A percentile compares a stretch with the other conserved stretches of the same genome.
These are phyloP conservation scores for Trichosanthes truncata DNA, from an alignment of 306 rosid species.

Conservation along the genomic window DNA sequence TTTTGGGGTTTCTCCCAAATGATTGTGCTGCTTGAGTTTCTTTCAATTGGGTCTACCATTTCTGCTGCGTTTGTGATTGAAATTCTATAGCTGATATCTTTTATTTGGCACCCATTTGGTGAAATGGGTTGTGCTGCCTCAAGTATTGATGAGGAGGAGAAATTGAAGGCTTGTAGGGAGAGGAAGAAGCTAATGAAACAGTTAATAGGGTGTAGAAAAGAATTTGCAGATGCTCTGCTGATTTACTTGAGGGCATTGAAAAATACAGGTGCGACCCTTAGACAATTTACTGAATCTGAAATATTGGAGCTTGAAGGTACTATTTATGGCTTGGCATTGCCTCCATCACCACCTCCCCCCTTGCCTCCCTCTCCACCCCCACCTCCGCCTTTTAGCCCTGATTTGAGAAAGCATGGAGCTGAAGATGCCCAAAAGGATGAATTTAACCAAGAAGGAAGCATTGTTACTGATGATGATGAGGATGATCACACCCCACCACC, in stretches of 20 bases:
- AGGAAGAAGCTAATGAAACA: conserved; percentile 74
- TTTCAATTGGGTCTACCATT: background rate
- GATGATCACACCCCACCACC: conserved; percentile 13
- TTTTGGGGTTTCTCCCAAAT: conserved; percentile 2
- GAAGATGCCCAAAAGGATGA: conserved; percentile 19
- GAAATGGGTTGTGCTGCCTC: conserved; percentile 83
- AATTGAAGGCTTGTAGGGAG: conserved; percentile 54
- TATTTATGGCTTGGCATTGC: conserved; percentile 26
- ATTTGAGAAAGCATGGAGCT: conserved; percentile 16
- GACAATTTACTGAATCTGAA: conserved; percentile 82
- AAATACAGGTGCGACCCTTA: conserved; percentile 70
- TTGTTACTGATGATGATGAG: conserved; percentile 24
- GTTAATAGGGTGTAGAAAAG: conserved; percentile 50
- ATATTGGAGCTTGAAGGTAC: conserved; percentile 52
- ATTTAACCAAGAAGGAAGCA: conserved; percentile 21
- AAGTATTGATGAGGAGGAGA: conserved; percentile 54
- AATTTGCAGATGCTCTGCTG: conserved; percentile 63
- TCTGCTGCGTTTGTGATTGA: background rate
- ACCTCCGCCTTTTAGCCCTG: conserved; percentile 46
- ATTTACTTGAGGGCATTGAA: conserved; percentile 64
- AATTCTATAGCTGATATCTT: background rate
- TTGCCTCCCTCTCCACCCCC: conserved; percentile 62
- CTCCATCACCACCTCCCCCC: conserved; percentile 44
- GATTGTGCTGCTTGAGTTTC: background rate
- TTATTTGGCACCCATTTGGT: background rate